Evolutionary conservation across 805 yeast species (phyloP).

Genomic region (Candida boidinii): DNA sequence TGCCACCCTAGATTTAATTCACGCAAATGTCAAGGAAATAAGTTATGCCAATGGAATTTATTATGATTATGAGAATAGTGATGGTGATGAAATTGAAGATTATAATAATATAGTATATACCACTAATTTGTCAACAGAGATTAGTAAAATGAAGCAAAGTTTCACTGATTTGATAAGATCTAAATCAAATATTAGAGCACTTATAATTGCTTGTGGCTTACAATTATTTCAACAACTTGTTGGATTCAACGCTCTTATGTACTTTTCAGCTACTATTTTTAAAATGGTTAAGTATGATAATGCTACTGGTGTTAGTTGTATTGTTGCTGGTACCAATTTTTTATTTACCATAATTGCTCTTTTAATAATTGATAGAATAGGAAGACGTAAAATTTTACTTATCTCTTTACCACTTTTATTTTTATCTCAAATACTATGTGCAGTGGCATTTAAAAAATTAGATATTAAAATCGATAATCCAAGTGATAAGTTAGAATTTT

Average conservation of each 20-base stretch:
- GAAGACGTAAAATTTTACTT: slow-evolving; percentile 40
- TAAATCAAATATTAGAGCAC: slow-evolving; percentile 41
- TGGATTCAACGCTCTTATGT: slow-evolving; percentile 52
- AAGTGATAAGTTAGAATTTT: slow-evolving; percentile 1
- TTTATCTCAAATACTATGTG: slow-evolving; percentile 37
- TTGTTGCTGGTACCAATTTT: slow-evolving; percentile 48
- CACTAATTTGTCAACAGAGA: no score
- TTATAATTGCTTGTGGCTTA: slow-evolving; percentile 46
- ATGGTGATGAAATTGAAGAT: no score
- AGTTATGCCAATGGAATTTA: slow-evolving; percentile 16
- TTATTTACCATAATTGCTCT: slow-evolving; percentile 42
- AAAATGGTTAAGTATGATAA: slow-evolving; percentile 44
- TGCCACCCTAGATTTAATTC: slow-evolving; percentile 29
- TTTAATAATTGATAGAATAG: slow-evolving; percentile 40
- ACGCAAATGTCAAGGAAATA: slow-evolving; percentile 37
- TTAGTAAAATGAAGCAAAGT: slow-evolving; percentile 23
- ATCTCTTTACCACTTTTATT: slow-evolving; percentile 39
- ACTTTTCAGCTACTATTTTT: slow-evolving; percentile 46
- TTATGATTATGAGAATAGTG: no score
- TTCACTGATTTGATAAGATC: slow-evolving; percentile 31
- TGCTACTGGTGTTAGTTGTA: slow-evolving; percentile 45
- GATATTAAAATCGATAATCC: slow-evolving; percentile 26
- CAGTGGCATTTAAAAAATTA: slow-evolving; percentile 39
- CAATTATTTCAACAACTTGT: slow-evolving; percentile 52
- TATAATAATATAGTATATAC: no score